Evolutionary conservation across 2,329 filamentous ascomycete genomes (phyloP).

Genomic region (Nemania abortiva): DNA sequence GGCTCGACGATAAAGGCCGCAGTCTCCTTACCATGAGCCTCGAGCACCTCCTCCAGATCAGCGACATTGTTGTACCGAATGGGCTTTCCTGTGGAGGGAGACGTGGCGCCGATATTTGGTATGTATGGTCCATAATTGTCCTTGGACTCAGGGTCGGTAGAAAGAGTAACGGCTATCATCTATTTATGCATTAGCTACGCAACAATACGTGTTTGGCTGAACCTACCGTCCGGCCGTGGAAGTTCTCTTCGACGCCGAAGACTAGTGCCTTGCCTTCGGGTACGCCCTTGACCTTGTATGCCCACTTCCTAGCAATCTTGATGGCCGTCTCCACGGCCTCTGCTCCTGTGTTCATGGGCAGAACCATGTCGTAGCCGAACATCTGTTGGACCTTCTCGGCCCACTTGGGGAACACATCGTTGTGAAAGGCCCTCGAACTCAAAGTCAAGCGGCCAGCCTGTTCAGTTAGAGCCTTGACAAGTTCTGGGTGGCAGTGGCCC

Average conservation of each 20-base stretch:
- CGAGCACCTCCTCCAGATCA: slow-evolving; percentile 82
- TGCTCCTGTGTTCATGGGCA: slow-evolving; percentile 98
- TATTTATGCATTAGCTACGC: slow-evolving; percentile 52
- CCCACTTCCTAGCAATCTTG: slow-evolving; percentile 98
- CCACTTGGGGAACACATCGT: slow-evolving; percentile 97
- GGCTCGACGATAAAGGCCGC: slow-evolving; percentile 96
- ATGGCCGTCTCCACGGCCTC: slow-evolving; percentile 96
- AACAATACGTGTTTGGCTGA: background rate
- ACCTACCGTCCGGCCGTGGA: slow-evolving; percentile 89
- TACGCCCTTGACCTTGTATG: slow-evolving; percentile 95
- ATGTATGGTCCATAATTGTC: slow-evolving; percentile 98
- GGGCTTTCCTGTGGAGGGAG: slow-evolving; percentile 79
- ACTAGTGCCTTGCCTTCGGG: slow-evolving; percentile 85
- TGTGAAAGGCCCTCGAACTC: slow-evolving; percentile 96
- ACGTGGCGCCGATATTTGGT: slow-evolving; percentile 83
- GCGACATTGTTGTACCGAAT: slow-evolving; percentile 89
- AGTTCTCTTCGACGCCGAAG: slow-evolving; percentile 89
- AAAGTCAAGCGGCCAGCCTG: slow-evolving; percentile 91
- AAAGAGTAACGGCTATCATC: slow-evolving; percentile 96
- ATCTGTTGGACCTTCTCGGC: slow-evolving; percentile 89
- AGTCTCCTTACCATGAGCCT: slow-evolving; percentile 83
- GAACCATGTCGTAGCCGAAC: slow-evolving; percentile 97
- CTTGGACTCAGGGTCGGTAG: slow-evolving; percentile 92
- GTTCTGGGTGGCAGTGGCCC: slow-evolving; percentile 96
- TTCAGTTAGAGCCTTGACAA: slow-evolving; percentile 88